Evolutionary conservation across 257 asterid genomes (phyloP), one percentile per base, ranked within the genome.

Genomic region (Plantago major): DNA sequence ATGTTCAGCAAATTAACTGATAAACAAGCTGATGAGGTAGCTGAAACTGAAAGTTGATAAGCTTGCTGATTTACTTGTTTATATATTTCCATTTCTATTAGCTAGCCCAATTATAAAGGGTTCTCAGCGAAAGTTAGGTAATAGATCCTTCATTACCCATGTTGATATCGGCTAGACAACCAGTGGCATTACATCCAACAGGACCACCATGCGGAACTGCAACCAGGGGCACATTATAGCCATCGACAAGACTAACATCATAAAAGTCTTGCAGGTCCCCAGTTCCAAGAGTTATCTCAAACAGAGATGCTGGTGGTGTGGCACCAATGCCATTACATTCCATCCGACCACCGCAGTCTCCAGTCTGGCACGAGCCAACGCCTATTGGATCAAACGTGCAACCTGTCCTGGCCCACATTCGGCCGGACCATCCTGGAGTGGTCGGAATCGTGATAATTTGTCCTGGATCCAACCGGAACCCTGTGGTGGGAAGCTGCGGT

Each of bases 401-500:
- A 3, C 93, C 87, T 9, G 97, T 90, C 66, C 95, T 82, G 11
- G 84, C 97, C 97, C 95, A 84, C 1, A 90, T 78, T 26, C 90
- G 82, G 51, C 97, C 97, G 0, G 97, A 83, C 95, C 96, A 90
- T 10, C 94, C 90, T 0, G 95, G 86, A 44, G 49, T 58, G 7
- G 65, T 69, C 11, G 93, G 86, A 28, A 87, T 80, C 0, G 72
- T 42, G 42, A 78, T 65, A 22, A 81, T 84, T 43, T 79, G 83
- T 18, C 92, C 95, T 0, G 88, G 60, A 26, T 84, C 80, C 66
- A 90, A 28, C 13, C 74, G 88, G 67, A 87, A 90, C 30, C 97
- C 95, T 0, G 97, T 90, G 11, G 88, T 60, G 6, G 95, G 77
- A 51, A 90, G 81, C 15, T 70, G 84, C 9, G 95, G 82, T 6